phyloP scores from a whole-genome alignment of 1,284 basidiomycete genomes.

The Melampsora larici-populina region DNA sequence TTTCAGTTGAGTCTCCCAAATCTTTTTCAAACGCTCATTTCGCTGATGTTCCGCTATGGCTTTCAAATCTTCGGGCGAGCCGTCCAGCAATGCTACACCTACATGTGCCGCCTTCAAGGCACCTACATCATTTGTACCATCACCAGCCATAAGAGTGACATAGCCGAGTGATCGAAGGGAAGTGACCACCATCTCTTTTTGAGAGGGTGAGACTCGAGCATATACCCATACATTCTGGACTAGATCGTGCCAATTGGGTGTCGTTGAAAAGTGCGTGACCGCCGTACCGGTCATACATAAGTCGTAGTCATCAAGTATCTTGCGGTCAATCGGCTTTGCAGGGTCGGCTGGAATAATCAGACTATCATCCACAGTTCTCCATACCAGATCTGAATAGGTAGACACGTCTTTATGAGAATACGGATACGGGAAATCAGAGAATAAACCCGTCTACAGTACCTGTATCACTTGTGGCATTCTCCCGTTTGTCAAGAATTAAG shows the following conservation, averaged over 20 bases:
- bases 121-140: constrained; percentile 95
- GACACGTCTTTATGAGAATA: constrained; percentile 53
- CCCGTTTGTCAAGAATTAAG: constrained; percentile 81
- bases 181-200: constrained; percentile 89
- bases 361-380: constrained; percentile 74
- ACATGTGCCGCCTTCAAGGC: constrained; percentile 94
- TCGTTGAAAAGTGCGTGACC: constrained; percentile 72
- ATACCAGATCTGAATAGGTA: constrained; percentile 54
- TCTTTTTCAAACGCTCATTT: constrained; percentile 83
- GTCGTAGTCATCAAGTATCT: constrained; percentile 78
- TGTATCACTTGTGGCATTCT: constrained; percentile 67
- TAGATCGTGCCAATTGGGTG: constrained; percentile 66
- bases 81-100: constrained; percentile 86
- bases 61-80: constrained; percentile 81
- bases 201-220: constrained; percentile 87
- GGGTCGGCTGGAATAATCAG: constrained; percentile 80
- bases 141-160: constrained; percentile 89
- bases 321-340: constrained; percentile 67
- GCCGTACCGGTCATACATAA: constrained; percentile 91
- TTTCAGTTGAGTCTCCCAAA: constrained; percentile 87
- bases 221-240: constrained; percentile 95
- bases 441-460: constrained; percentile 56
- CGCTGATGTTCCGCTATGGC: constrained; percentile 88
- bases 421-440: constrained; percentile 14
- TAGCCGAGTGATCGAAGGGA: constrained; percentile 82